Percentiles rank a stretch among this genome's conserved stretches.
Conservation (phyloP, 225 moss, liverwort and hornwort genomes). For the Sphagnum contortum region DNA sequence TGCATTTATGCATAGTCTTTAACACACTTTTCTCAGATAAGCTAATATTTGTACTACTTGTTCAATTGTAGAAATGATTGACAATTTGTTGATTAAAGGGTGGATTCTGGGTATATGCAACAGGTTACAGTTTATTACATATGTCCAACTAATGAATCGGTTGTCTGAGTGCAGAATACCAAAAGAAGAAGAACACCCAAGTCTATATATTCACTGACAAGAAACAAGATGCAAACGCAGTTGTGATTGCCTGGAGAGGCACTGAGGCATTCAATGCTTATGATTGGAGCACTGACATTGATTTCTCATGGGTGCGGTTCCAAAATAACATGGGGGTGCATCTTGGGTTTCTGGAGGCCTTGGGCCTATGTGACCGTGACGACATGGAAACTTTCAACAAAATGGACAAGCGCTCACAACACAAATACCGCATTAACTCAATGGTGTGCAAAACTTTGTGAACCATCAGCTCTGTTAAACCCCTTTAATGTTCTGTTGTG, state of each 20-base stretch:
- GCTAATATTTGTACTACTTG: no score
- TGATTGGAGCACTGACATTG: slow-evolving; percentile 79
- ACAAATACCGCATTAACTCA: no score
- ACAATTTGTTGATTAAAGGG: no score
- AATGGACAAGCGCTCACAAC: slow-evolving; percentile 9
- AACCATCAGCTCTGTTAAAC: no score
- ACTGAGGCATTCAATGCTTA: slow-evolving; percentile 57
- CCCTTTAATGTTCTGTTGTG: no score
- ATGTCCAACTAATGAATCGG: no score
- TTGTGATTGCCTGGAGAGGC: slow-evolving; percentile 66
- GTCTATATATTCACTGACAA: slow-evolving; percentile 59
- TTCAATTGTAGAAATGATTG: no score
- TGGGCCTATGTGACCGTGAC: slow-evolving; percentile 48
- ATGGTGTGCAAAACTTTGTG: no score
- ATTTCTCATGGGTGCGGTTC: slow-evolving; percentile 64
- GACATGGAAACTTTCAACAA: slow-evolving; percentile 24
- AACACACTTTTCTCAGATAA: no score
- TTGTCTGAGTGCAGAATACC: slow-evolving; percentile 25
- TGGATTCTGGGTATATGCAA: no score
- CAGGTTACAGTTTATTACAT: no score
- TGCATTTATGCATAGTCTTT: no score
- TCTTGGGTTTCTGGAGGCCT: slow-evolving; percentile 64
- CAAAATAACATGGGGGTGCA: slow-evolving; percentile 35
- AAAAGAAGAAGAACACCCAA: slow-evolving; percentile 39
- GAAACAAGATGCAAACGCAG: slow-evolving; percentile 34